Evolutionary conservation across 805 yeast genomes (phyloP).

Genomic region (Kodamaea restingae): DNA sequence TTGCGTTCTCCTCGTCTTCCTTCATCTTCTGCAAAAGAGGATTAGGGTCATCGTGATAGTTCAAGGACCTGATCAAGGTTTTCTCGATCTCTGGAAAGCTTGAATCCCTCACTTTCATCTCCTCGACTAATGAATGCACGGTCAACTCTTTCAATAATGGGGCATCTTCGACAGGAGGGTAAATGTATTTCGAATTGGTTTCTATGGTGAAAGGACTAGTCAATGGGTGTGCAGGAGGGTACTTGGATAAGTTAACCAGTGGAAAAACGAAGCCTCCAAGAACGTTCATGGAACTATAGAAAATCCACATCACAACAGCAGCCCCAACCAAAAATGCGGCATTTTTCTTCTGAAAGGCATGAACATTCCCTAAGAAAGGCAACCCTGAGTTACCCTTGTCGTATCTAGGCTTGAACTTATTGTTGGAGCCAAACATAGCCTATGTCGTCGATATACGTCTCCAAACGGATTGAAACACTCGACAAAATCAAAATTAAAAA

Average conservation of each 20-base stretch:
- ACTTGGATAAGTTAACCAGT: constrained; percentile 9
- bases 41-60: constrained; percentile 41
- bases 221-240: constrained; percentile 32
- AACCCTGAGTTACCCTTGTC: constrained; percentile 19
- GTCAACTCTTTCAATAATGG: constrained; percentile 56
- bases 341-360: constrained; percentile 14
- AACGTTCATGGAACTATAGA: constrained; percentile 20
- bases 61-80: constrained; percentile 34
- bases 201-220: constrained; percentile 34
- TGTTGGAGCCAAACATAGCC: constrained; percentile 9
- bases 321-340: constrained; percentile 12
- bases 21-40: constrained; percentile 29
- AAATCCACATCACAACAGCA: constrained; percentile 16
- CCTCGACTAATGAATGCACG: constrained; percentile 47
- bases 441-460: neutral
- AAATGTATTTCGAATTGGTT: constrained; percentile 53
- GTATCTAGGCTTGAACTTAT: constrained; percentile 27
- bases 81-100: constrained; percentile 36
- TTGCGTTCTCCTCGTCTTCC: constrained; percentile 47
- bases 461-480: constrained; percentile 1
- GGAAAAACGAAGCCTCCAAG: constrained; percentile 8
- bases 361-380: constrained; percentile 22
- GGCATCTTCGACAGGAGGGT: constrained; percentile 74
- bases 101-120: constrained; percentile 45
- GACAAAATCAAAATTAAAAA: neutral